phyloP scores from a whole-genome alignment of 176 grass and related monocot genomes.

The sorghum (Sorghum bicolor) region DNA sequence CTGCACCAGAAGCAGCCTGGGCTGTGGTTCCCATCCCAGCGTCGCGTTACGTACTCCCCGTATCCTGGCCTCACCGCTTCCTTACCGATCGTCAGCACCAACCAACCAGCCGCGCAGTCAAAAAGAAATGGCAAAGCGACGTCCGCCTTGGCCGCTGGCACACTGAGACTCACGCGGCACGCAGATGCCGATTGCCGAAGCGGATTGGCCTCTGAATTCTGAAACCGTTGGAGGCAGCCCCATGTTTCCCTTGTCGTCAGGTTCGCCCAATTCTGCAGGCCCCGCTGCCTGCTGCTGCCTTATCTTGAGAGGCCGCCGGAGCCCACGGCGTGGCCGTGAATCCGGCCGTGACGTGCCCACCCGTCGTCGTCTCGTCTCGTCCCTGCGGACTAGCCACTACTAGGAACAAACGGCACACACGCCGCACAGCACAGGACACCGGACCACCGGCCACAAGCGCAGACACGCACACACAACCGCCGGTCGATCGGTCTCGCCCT shows the following conservation, averaged over 20 bases:
- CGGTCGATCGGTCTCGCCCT: background rate
- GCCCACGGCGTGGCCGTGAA: conserved; percentile 22
- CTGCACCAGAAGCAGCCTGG: background rate
- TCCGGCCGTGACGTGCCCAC: conserved; percentile 19
- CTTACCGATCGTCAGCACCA: too few relatives aligned
- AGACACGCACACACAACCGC: conserved; percentile 1
- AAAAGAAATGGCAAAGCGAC: conserved; percentile 2
- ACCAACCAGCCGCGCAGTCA: background rate
- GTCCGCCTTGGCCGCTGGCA: background rate
- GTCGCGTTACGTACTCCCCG: too few relatives aligned
- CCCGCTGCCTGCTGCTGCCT: conserved; percentile 7
- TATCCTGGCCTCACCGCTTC: too few relatives aligned
- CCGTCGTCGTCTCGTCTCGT: background rate
- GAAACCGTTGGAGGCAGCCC: conserved; percentile 49
- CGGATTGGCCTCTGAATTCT: conserved; percentile 12
- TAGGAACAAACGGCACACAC: background rate
- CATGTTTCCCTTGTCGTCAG: conserved; percentile 26
- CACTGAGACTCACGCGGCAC: background rate
- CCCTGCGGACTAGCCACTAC: background rate
- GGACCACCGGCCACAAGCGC: background rate
- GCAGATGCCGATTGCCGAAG: background rate
- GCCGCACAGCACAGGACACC: too few relatives aligned
- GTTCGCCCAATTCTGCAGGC: background rate
- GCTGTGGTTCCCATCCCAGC: too few relatives aligned
- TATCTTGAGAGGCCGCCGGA: conserved; percentile 29